Percentiles rank a stretch among this genome's conserved stretches.
Conservation (phyloP, 371 early-diverging fungal genomes). For the Saksenaea oblongispora region DNA sequence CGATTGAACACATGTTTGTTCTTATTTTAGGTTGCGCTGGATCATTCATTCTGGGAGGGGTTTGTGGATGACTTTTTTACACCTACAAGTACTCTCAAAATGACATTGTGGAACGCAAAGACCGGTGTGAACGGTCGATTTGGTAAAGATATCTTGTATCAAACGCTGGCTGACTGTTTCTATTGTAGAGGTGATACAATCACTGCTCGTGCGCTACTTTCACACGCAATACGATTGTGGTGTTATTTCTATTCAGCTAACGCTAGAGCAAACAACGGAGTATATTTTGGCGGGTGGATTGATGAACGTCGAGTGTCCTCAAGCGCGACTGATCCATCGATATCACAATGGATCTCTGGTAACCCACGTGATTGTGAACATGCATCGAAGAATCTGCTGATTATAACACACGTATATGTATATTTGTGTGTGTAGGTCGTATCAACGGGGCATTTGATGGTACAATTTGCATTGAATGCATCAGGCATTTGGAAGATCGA, state of each 20-base stretch:
- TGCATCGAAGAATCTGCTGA: neutral
- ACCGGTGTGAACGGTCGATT: slow-evolving; percentile 21
- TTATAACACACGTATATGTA: neutral
- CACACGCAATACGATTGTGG: slow-evolving; percentile 44
- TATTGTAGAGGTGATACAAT: slow-evolving; percentile 28
- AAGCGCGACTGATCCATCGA: slow-evolving; percentile 36
- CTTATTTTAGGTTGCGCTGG: slow-evolving; percentile 11
- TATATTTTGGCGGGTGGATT: slow-evolving; percentile 38
- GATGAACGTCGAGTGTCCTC: slow-evolving; percentile 43
- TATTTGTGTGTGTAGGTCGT: slow-evolving; percentile 18
- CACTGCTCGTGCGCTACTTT: slow-evolving; percentile 34
- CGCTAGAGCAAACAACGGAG: slow-evolving; percentile 43
- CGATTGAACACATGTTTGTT: slow-evolving; percentile 3
- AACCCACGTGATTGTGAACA: slow-evolving; percentile 10
- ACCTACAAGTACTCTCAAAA: slow-evolving; percentile 22
- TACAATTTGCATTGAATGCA: slow-evolving; percentile 23
- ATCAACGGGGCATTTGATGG: slow-evolving; percentile 35
- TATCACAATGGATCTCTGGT: slow-evolving; percentile 39
- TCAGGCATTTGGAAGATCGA: slow-evolving; percentile 36
- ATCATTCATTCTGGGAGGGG: slow-evolving; percentile 35
- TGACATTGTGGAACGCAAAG: slow-evolving; percentile 28
- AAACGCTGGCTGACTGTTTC: neutral
- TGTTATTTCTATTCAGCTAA: slow-evolving; percentile 41
- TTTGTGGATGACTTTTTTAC: slow-evolving; percentile 42
- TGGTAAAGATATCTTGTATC: slow-evolving; percentile 22